Base-by-base conservation (phyloP, 1,139 yeast genomes). In the Hansenula lynferdii region DNA sequence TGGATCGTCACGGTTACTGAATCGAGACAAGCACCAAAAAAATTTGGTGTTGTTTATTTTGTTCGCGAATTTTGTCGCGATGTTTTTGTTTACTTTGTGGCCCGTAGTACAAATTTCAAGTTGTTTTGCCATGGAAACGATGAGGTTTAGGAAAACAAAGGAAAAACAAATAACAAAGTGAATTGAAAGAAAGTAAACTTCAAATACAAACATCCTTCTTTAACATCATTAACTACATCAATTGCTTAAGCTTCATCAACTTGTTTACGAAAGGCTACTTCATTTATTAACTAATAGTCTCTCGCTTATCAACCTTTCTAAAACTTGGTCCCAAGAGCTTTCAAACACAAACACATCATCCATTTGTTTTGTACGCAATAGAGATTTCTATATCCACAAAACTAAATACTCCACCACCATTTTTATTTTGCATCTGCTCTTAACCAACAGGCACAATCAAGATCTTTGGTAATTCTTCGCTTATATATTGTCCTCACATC, bases 121-220 rank as follows among this genome's bases (percentile, higher is more conserved):
- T n/a, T n/a, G 7, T 9, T 29, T 29, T 29, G 31, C 31, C 31
- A 29, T 29, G 31, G 31, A 29, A 29, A 29, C 31, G 31, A 29
- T 29, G 31, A 29, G 31, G 23, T 29, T n/a, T n/a, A 20, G n/a
- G n/a, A 20, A 29, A 29, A 29, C 31, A 29, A 29, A 29, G 24
- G 14, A 8, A 29, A 29, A 29, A 29, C 17, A 20, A 20, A 29
- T 14, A 29, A 8, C 7, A 12, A 28, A 10, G n/a, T n/a, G n/a
- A n/a, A n/a, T n/a, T n/a, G n/a, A n/a, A n/a, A n/a, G n/a, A n/a
- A n/a, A n/a, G n/a, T n/a, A n/a, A n/a, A n/a, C n/a, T n/a, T n/a
- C n/a, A n/a, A n/a, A n/a, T n/a, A n/a, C n/a, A n/a, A n/a, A n/a
- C n/a, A n/a, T n/a, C n/a, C n/a, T n/a, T n/a, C n/a, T n/a, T n/a